These are phyloP conservation scores for Boletus vinaceobasis DNA, from an alignment of 768 basidiomycete species.

Conservation along the genomic window DNA sequence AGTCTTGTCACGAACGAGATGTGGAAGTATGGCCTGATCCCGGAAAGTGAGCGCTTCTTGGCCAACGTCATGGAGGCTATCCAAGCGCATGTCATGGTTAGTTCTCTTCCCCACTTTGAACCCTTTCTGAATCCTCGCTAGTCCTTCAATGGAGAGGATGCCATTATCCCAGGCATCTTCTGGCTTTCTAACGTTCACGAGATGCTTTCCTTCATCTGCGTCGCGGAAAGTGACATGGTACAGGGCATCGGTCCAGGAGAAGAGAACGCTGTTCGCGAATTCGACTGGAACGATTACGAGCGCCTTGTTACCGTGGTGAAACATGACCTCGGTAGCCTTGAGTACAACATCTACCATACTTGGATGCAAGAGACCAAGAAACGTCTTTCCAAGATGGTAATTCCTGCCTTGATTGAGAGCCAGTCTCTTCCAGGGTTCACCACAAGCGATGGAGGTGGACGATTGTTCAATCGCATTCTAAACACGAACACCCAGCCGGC, in stretches of 20 bases:
- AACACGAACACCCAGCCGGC: constrained; percentile 84
- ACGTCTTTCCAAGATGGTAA: constrained; percentile 93
- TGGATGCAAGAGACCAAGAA: constrained; percentile 99
- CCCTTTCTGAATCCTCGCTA: constrained; percentile 27
- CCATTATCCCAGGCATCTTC: constrained; percentile 94
- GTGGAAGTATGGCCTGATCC: constrained; percentile 99
- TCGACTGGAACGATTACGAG: constrained; percentile 97
- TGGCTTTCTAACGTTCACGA: constrained; percentile 99
- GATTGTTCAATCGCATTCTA: constrained; percentile 90
- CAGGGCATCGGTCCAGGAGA: constrained; percentile 97
- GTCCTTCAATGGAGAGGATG: constrained; percentile 92
- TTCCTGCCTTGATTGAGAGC: constrained; percentile 97
- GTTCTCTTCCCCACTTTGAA: constrained; percentile 28
- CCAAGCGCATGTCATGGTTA: constrained; percentile 95
- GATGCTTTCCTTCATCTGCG: constrained; percentile 97
- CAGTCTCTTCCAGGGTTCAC: constrained; percentile 98
- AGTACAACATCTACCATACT: constrained; percentile 99
- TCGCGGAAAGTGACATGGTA: constrained; percentile 98
- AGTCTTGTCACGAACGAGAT: constrained; percentile 98
- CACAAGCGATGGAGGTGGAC: constrained; percentile 88
- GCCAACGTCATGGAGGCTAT: constrained; percentile 99
- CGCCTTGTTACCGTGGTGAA: constrained; percentile 96
- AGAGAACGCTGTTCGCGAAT: constrained; percentile 85
- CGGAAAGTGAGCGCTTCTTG: constrained; percentile 95
- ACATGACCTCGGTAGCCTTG: constrained; percentile 95